These are phyloP conservation scores for Aspergillus ochraceus DNA, from an alignment of 2,329 filamentous ascomycete genomes.

Conservation along the genomic window DNA sequence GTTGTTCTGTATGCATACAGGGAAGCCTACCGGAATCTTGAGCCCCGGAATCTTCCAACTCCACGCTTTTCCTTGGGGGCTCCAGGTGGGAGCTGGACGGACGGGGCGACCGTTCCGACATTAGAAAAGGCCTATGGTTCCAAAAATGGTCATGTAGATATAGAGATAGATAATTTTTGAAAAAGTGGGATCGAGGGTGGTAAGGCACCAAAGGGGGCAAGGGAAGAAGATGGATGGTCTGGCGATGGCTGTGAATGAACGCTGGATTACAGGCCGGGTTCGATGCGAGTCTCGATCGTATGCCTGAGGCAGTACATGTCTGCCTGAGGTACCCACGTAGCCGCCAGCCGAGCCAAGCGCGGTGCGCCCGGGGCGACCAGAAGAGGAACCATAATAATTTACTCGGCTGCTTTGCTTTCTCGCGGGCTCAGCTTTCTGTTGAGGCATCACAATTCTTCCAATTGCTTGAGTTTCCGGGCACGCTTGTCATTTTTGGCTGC, in stretches of 20 bases:
- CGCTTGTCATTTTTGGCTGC: slow-evolving; percentile 18
- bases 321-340: slow-evolving; percentile 1
- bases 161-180: slow-evolving; percentile 7
- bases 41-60: slow-evolving; percentile 58
- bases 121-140: slow-evolving; percentile 20
- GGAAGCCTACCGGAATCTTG: slow-evolving; percentile 52
- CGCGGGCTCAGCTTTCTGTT: neutral
- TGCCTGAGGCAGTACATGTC: slow-evolving; percentile 27
- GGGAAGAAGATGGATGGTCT: slow-evolving; percentile 20
- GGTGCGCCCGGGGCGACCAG: neutral
- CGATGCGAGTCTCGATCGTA: slow-evolving; percentile 32
- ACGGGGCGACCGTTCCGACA: slow-evolving; percentile 40
- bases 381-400: neutral
- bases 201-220: neutral
- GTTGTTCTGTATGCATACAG: neutral
- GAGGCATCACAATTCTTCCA: slow-evolving; percentile 1
- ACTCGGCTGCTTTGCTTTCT: neutral
- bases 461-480: slow-evolving; percentile 3
- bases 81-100: slow-evolving; percentile 47
- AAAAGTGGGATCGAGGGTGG: slow-evolving; percentile 17
- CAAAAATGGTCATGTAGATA: slow-evolving; percentile 22
- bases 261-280: slow-evolving; percentile 21
- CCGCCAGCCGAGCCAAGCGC: slow-evolving; percentile 21
- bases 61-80: slow-evolving; percentile 56
- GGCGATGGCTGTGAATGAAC: neutral